A percentile compares a stretch with the other conserved stretches of the same genome.
phyloP scores from a whole-genome alignment of 164 flowering plant genomes.

The Piper longum region DNA sequence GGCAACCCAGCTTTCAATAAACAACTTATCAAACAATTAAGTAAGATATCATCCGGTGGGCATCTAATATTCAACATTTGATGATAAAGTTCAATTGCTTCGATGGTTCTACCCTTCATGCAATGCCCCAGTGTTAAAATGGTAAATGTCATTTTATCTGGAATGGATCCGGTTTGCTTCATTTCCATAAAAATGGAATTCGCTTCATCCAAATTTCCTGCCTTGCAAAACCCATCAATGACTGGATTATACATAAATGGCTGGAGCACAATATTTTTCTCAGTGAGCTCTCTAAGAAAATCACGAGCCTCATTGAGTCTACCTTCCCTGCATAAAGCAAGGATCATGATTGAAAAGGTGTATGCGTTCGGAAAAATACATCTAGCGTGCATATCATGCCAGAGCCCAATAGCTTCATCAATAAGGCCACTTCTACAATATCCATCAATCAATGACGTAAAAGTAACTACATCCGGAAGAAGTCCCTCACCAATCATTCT shows the following conservation, averaged over 20 bases:
- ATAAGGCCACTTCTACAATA: constrained; percentile 48
- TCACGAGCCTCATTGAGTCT: constrained; percentile 58
- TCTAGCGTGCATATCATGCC: constrained; percentile 45
- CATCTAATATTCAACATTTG: constrained; percentile 55
- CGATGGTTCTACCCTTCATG: constrained; percentile 80
- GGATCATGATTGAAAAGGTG: constrained; percentile 52
- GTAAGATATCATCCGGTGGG: constrained; percentile 53
- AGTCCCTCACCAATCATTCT: constrained; percentile 41
- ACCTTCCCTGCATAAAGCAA: constrained; percentile 62
- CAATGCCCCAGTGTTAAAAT: constrained; percentile 89
- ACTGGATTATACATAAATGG: constrained; percentile 82
- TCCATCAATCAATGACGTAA: constrained; percentile 64
- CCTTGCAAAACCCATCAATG: constrained; percentile 80
- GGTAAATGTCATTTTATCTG: constrained; percentile 71
- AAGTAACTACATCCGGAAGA: constrained; percentile 62
- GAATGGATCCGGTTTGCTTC: constrained; percentile 54
- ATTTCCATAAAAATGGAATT: constrained; percentile 54
- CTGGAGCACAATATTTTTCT: constrained; percentile 27
- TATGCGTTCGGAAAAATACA: constrained; percentile 50
- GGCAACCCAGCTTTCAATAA: constrained; percentile 89
- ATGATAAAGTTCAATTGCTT: constrained; percentile 52
- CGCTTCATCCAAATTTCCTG: constrained; percentile 84
- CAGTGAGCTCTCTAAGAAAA: constrained; percentile 39
- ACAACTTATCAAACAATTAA: constrained; percentile 43
- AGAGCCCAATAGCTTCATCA: constrained; percentile 46